These are phyloP conservation scores for Arabidopsis arenosa DNA, from an alignment of 345 rosid species.

Conservation along the genomic window DNA sequence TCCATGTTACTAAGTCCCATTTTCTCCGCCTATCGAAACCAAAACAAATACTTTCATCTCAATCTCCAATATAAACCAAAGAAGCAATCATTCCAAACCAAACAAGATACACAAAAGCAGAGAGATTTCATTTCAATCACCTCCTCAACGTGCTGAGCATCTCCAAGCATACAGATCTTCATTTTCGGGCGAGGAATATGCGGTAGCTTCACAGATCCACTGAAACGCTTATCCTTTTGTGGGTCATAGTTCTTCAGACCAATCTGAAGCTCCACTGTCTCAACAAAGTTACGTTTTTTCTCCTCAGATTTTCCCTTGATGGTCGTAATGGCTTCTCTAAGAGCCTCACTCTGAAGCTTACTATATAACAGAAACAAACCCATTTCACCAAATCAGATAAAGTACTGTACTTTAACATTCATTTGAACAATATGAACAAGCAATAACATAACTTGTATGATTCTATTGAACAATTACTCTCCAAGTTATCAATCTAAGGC, in stretches of 20 bases:
- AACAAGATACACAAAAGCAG: not conserved
- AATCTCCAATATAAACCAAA: not conserved
- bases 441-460: not conserved
- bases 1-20: conserved; percentile 53
- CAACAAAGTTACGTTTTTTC: conserved; percentile 67
- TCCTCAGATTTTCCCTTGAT: conserved; percentile 48
- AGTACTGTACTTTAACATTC: not conserved
- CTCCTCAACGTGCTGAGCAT: conserved; percentile 91
- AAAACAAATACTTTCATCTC: not conserved
- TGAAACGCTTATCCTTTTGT: conserved; percentile 88
- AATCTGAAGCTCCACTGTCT: conserved; percentile 83
- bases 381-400: conserved; percentile 18
- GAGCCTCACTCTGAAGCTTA: conserved; percentile 73
- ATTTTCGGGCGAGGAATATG: conserved; percentile 85
- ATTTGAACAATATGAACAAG: not conserved
- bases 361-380: conserved; percentile 40
- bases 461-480: not conserved
- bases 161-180: conserved; percentile 94
- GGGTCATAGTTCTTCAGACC: conserved; percentile 87
- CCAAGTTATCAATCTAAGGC: not conserved
- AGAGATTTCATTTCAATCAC: conserved; percentile 26
- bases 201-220: conserved; percentile 80
- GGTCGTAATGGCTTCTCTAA: conserved; percentile 63
- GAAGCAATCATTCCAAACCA: not conserved
- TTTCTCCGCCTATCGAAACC: conserved; percentile 48